phyloP scores from a whole-genome alignment of 1,139 yeast genomes.

The Suhomyces terraborum region DNA sequence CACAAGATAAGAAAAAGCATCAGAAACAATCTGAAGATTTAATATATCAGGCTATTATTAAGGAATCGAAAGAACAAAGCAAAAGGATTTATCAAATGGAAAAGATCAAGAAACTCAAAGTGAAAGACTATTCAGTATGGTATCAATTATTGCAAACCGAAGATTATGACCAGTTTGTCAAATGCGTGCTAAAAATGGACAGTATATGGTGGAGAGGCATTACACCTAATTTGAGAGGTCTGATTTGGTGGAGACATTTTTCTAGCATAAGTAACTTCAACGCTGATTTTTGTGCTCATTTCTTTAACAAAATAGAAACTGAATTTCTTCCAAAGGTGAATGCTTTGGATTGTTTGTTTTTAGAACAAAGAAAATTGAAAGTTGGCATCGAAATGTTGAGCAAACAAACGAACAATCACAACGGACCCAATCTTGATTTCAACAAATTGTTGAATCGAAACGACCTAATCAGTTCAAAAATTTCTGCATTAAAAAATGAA shows the following conservation, averaged over 20 bases:
- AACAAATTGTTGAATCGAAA: background rate
- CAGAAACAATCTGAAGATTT: slow-evolving; percentile 55
- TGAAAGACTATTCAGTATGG: slow-evolving; percentile 50
- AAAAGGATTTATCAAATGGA: slow-evolving; percentile 30
- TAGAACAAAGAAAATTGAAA: slow-evolving; percentile 9
- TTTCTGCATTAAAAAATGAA: background rate
- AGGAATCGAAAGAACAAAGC: slow-evolving; percentile 39
- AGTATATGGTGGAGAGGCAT: slow-evolving; percentile 73
- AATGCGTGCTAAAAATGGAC: slow-evolving; percentile 32
- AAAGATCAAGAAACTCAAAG: slow-evolving; percentile 28
- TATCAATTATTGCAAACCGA: slow-evolving; percentile 29
- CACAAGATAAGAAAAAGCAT: slow-evolving; percentile 56
- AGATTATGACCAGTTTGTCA: slow-evolving; percentile 24
- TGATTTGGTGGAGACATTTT: slow-evolving; percentile 49
- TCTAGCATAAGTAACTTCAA: slow-evolving; percentile 33
- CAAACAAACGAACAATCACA: background rate
- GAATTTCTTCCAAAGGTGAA: slow-evolving; percentile 8
- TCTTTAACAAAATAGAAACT: slow-evolving; percentile 20
- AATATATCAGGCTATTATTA: slow-evolving; percentile 47
- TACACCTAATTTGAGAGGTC: slow-evolving; percentile 48
- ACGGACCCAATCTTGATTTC: background rate
- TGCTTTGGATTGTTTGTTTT: slow-evolving; percentile 5
- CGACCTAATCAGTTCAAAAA: background rate
- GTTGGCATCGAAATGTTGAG: slow-evolving; percentile 6
- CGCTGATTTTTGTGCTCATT: slow-evolving; percentile 21